A percentile compares a stretch with the other conserved stretches of the same genome.
phyloP scores from a whole-genome alignment of 352 stramenopile genomes.

The Thraustochytrium striatum region DNA sequence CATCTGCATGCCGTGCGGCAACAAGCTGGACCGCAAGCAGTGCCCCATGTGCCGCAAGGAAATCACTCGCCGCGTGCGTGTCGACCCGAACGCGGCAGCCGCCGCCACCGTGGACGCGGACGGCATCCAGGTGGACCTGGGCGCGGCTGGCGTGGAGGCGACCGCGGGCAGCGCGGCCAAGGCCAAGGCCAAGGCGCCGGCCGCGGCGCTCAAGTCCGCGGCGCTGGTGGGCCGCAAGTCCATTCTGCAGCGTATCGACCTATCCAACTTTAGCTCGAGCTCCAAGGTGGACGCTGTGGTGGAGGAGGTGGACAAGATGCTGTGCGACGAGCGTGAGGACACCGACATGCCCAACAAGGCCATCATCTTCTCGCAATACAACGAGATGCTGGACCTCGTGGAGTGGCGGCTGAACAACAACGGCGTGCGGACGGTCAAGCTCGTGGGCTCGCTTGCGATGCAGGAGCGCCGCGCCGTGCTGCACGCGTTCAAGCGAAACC shows the following conservation, averaged over 20 bases:
- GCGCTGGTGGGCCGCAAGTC: slow-evolving; percentile 27
- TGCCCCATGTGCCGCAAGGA: slow-evolving; percentile 38
- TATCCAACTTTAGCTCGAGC: slow-evolving; percentile 70
- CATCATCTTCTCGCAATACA: slow-evolving; percentile 92
- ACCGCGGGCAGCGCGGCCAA: background rate
- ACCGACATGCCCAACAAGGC: slow-evolving; percentile 69
- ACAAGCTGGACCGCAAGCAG: background rate
- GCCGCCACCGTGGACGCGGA: background rate
- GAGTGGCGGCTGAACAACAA: slow-evolving; percentile 86
- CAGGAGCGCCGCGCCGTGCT: slow-evolving; percentile 68
- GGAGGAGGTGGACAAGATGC: slow-evolving; percentile 90
- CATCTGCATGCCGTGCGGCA: slow-evolving; percentile 35
- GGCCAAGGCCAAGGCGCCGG: background rate
- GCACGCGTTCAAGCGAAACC: slow-evolving; percentile 76
- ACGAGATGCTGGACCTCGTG: slow-evolving; percentile 97
- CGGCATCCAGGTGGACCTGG: background rate
- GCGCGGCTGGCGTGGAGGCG: background rate
- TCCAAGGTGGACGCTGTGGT: slow-evolving; percentile 98
- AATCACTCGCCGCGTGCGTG: slow-evolving; percentile 9
- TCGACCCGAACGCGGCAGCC: slow-evolving; percentile 16
- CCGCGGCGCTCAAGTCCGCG: slow-evolving; percentile 1
- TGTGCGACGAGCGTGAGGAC: slow-evolving; percentile 77
- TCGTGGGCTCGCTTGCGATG: slow-evolving; percentile 83
- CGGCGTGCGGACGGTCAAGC: slow-evolving; percentile 78
- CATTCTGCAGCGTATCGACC: slow-evolving; percentile 47